Evolutionary conservation across 208 protist genomes (phyloP).

Genomic region (Leishmania amazonensis): DNA sequence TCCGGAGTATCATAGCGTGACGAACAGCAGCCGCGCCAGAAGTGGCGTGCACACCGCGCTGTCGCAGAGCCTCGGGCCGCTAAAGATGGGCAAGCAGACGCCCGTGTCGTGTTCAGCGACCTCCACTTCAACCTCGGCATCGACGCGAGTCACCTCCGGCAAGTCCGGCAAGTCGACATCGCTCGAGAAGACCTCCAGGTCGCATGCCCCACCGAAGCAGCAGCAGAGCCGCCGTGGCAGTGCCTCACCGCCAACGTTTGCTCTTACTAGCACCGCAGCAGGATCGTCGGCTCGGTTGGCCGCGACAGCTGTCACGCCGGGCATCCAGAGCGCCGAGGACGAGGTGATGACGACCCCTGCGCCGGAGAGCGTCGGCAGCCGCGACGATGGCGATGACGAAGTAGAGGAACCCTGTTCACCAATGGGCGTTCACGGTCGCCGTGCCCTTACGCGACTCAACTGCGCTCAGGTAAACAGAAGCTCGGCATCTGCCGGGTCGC

Average conservation of each 20-base stretch:
- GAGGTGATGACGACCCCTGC: background rate
- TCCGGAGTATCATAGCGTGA: background rate
- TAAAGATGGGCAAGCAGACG: background rate
- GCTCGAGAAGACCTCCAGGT: conserved; percentile 14
- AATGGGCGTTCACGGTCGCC: conserved; percentile 2
- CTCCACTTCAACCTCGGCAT: background rate
- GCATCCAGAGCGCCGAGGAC: background rate
- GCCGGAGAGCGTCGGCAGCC: background rate
- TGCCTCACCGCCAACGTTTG: background rate
- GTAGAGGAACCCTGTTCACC: conserved; percentile 15
- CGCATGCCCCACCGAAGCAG: background rate
- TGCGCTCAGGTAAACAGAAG: conserved; percentile 4
- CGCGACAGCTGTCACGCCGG: background rate
- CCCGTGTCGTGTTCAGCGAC: background rate
- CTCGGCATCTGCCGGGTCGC: conserved; percentile 3
- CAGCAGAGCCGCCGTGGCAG: background rate
- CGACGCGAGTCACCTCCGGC: background rate
- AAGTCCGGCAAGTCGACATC: conserved; percentile 11
- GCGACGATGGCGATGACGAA: background rate
- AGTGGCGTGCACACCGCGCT: conserved; percentile 1
- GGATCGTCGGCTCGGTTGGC: background rate
- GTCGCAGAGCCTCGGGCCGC: conserved; percentile 3
- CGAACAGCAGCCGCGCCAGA: conserved; percentile 25
- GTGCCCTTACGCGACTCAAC: conserved; percentile 12
- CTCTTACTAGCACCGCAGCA: background rate